Base-by-base conservation (phyloP, 2,329 filamentous ascomycete species). In the Fusarium poae region DNA sequence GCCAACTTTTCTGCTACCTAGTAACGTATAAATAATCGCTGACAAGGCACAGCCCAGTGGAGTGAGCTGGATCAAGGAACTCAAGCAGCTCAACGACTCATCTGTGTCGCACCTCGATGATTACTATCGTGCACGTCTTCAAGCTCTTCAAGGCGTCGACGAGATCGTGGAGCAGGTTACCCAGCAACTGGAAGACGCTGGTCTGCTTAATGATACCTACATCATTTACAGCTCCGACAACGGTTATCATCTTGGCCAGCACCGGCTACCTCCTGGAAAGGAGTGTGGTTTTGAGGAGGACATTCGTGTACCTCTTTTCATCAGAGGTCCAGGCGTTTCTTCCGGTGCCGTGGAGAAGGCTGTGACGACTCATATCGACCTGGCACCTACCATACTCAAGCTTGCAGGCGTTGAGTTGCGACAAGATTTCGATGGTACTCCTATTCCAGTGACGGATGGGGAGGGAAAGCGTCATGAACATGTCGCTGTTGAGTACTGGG, bases 121-220 rank as follows among this genome's bases (percentile, higher is more conserved):
- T 18, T 86, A 82, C 65, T 86, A 88, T 62, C 80, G 83, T 5
- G 79, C 81, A 45, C 82, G 86, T 11, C 80, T 88, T 3, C 82
- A 83, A 29, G 72, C 85, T 0, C 79, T 88, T 1, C 85, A 88
- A 62, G 81, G 81, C 1, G 84, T 88, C 3, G 86, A 89, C 49
- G 85, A 88, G 70, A 79, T 88, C 0, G 80, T 88, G 0, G 82
- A 84, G 43, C 77, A 77, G 10, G 65, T 88, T 2, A 68, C 88
- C 3, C 67, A 73, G 1, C 80, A 80, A 6, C 77, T 88, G 0
- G 78, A 82, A 2, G 74, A 80, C 1, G 81, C 87, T 0, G 88
- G 86, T n/a, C 79, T 91, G 2, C 82, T 92, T 16, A 88, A 88
- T 56, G 85, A 88, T 63, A 88, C 82, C 0, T 89, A 88, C 62